These are phyloP conservation scores for Ceratobasidium sp. DNA, from an alignment of 1,284 basidiomycete genomes.

Conservation along the genomic window DNA sequence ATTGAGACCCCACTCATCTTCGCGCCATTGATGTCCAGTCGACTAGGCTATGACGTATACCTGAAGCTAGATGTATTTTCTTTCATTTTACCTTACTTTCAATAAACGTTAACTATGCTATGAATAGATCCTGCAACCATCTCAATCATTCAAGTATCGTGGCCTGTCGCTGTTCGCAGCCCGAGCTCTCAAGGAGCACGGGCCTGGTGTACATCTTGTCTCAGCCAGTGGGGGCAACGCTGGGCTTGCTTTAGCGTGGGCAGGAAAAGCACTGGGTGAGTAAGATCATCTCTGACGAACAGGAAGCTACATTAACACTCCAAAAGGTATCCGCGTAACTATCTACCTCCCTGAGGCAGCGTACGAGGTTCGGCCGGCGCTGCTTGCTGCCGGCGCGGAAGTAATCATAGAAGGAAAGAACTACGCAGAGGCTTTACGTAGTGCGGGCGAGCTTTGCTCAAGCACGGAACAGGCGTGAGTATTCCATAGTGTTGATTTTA, in stretches of 20 bases:
- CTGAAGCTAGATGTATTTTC: constrained; percentile 70
- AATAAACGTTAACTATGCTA: not conserved
- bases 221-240: constrained; percentile 80
- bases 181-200: constrained; percentile 61
- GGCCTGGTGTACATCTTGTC: constrained; percentile 66
- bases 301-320: constrained; percentile 50
- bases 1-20: constrained; percentile 68
- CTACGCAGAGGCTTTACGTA: constrained; percentile 66
- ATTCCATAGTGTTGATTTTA: not conserved
- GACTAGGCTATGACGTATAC: constrained; percentile 64
- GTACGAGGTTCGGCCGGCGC: constrained; percentile 52
- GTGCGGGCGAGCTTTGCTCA: constrained; percentile 60
- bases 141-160: constrained; percentile 78
- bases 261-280: constrained; percentile 64
- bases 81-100: not conserved
- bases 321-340: constrained; percentile 17
- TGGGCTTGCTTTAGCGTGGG: constrained; percentile 72
- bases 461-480: constrained; percentile 65
- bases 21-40: constrained; percentile 65
- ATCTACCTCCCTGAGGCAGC: constrained; percentile 31
- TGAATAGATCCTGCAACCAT: constrained; percentile 72
- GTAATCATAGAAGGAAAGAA: constrained; percentile 64
- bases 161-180: constrained; percentile 72
- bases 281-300: constrained; percentile 61
- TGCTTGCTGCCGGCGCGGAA: constrained; percentile 65